Percentiles rank a stretch among this genome's conserved stretches.
Evolutionary conservation across 1,284 basidiomycete species (phyloP).

Genomic region (Bondarzewia mesenterica): DNA sequence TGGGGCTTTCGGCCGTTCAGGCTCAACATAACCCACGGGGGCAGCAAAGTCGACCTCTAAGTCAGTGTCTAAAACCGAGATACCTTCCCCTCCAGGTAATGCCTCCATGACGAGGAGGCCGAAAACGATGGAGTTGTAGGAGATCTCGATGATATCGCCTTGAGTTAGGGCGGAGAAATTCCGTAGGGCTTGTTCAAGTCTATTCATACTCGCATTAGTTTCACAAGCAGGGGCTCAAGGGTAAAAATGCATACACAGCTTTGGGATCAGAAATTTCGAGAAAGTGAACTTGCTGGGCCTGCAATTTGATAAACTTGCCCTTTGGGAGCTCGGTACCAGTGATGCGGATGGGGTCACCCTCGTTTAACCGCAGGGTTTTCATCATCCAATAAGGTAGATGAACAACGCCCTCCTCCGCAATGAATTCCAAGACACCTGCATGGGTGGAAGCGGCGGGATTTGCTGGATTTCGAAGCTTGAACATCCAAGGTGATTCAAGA

Average conservation of each 20-base stretch:
- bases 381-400: slow-evolving; percentile 99
- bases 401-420: slow-evolving; percentile 93
- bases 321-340: slow-evolving; percentile 85
- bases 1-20: slow-evolving; percentile 74
- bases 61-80: slow-evolving; percentile 92
- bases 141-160: slow-evolving; percentile 89
- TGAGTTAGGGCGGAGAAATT: slow-evolving; percentile 90
- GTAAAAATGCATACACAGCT: slow-evolving; percentile 75
- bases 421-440: slow-evolving; percentile 97
- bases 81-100: slow-evolving; percentile 81
- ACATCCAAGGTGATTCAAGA: slow-evolving; percentile 92
- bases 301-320: slow-evolving; percentile 94
- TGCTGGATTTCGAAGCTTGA: slow-evolving; percentile 86
- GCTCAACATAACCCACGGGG: slow-evolving; percentile 82
- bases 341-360: slow-evolving; percentile 93
- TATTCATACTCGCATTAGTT: slow-evolving; percentile 21
- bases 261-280: slow-evolving; percentile 93
- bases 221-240: not conserved
- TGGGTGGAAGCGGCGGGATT: slow-evolving; percentile 88
- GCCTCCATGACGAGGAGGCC: slow-evolving; percentile 96
- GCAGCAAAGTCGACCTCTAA: slow-evolving; percentile 85
- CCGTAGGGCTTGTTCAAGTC: slow-evolving; percentile 90
- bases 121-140: slow-evolving; percentile 89
- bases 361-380: slow-evolving; percentile 86
- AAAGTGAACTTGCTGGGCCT: slow-evolving; percentile 94